Evolutionary conservation across 441 rosid genomes (phyloP).

Genomic region (Isatis lusitanica): DNA sequence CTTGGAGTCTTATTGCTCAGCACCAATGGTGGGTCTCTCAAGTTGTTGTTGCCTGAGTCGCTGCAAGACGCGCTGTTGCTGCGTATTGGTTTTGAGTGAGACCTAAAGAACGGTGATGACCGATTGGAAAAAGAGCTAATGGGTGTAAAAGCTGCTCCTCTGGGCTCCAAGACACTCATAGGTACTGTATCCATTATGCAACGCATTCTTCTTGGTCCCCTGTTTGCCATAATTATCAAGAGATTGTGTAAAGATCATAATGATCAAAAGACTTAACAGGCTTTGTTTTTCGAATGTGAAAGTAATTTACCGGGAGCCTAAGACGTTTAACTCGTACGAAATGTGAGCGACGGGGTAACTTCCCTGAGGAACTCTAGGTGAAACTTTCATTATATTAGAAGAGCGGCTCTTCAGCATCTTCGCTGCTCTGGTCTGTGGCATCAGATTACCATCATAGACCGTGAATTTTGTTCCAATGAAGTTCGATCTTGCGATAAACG

Average conservation of each 20-base stretch:
- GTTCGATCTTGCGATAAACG: conserved; percentile 53
- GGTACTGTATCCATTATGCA: conserved; percentile 59
- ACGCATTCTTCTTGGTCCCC: conserved; percentile 76
- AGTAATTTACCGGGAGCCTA: conserved; percentile 60
- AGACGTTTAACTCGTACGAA: conserved; percentile 66
- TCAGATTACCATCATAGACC: conserved; percentile 43
- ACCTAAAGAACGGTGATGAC: conserved; percentile 49
- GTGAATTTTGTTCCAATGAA: conserved; percentile 72
- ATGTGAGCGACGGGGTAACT: conserved; percentile 60
- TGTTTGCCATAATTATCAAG: conserved; percentile 18
- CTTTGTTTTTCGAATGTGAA: neutral
- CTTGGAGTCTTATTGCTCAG: conserved; percentile 67
- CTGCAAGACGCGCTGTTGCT: conserved; percentile 34
- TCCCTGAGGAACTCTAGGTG: conserved; percentile 47
- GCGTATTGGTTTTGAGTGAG: conserved; percentile 44
- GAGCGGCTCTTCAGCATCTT: conserved; percentile 55
- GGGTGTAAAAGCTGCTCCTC: conserved; percentile 46
- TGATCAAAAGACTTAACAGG: neutral
- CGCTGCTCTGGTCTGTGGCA: conserved; percentile 45
- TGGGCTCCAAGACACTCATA: conserved; percentile 43
- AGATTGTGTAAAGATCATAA: neutral
- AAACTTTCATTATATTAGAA: conserved; percentile 52
- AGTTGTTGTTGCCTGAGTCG: conserved; percentile 32
- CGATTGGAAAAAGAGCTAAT: conserved; percentile 35
- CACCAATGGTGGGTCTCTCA: conserved; percentile 43